Conservation (phyloP, 1,284 basidiomycete genomes). For the Puccinia coronata region DNA sequence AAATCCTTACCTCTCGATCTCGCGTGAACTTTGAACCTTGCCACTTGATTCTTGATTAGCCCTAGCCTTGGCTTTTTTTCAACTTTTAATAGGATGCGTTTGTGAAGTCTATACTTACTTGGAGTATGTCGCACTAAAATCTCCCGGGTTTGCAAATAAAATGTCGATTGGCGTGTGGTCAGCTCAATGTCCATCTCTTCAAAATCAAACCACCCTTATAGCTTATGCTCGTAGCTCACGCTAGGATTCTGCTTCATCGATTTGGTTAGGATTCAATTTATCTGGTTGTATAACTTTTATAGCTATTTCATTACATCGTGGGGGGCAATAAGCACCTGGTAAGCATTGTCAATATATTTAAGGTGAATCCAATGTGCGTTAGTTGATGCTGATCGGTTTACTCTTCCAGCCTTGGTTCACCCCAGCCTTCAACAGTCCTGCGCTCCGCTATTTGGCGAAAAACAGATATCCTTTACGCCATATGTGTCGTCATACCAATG, state of each 20-base stretch:
- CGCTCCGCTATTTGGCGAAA: background rate
- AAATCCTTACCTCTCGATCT: background rate
- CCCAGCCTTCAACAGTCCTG: slow-evolving; percentile 23
- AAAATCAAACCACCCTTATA: background rate
- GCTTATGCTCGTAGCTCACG: background rate
- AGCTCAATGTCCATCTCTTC: background rate
- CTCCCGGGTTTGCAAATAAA: slow-evolving; percentile 41
- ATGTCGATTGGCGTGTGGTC: slow-evolving; percentile 45
- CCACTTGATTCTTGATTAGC: slow-evolving; percentile 1
- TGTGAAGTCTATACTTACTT: slow-evolving; percentile 47
- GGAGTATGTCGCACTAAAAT: slow-evolving; percentile 32
- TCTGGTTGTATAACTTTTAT: slow-evolving; percentile 39
- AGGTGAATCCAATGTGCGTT: background rate
- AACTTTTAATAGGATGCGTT: slow-evolving; percentile 46
- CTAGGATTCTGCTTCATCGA: background rate
- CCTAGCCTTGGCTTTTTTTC: slow-evolving; percentile 37
- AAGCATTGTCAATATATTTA: background rate
- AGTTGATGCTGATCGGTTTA: background rate
- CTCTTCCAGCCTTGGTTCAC: slow-evolving; percentile 27
- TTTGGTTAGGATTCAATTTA: slow-evolving; percentile 39
- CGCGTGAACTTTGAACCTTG: background rate
- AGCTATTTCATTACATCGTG: slow-evolving; percentile 48
- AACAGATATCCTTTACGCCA: slow-evolving; percentile 20
- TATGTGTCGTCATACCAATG: slow-evolving; percentile 27
- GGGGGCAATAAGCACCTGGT: slow-evolving; percentile 47